Evolutionary conservation across 139 green algal species (phyloP).

Genomic region (Asterochloris sp.): DNA sequence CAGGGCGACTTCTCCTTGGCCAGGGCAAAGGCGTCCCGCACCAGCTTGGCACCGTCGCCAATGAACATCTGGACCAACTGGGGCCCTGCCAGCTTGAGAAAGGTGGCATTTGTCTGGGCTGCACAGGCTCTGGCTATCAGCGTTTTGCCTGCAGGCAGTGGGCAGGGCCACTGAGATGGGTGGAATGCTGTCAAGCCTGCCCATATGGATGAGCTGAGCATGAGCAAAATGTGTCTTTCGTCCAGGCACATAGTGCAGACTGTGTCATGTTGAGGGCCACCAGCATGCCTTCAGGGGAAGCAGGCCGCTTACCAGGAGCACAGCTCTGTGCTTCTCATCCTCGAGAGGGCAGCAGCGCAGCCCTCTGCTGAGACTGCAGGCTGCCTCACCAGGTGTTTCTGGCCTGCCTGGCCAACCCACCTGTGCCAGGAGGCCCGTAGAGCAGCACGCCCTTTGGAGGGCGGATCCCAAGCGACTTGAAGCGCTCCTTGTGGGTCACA

Average conservation of each 20-base stretch:
- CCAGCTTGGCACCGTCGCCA: constrained; percentile 97
- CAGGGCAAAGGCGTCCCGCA: constrained; percentile 95
- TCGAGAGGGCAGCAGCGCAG: too few species aligned
- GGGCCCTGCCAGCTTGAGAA: constrained; percentile 97
- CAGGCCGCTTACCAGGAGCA: too few species aligned
- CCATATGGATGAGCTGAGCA: too few species aligned
- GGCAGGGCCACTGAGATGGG: too few species aligned
- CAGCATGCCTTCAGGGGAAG: too few species aligned
- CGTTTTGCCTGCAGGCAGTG: constrained; percentile 76
- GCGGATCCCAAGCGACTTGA: constrained; percentile 90
- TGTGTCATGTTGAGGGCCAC: too few species aligned
- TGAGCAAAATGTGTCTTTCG: too few species aligned
- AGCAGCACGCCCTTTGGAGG: constrained; percentile 94
- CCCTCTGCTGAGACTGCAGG: too few species aligned
- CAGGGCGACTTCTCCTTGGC: constrained; percentile 97
- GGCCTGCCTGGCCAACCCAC: not conserved
- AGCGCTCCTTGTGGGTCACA: constrained; percentile 93
- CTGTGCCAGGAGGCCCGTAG: constrained; percentile 87
- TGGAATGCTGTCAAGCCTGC: too few species aligned
- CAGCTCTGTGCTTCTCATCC: too few species aligned
- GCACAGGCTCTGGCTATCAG: constrained; percentile 91
- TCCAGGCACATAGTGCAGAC: too few species aligned
- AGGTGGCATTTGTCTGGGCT: constrained; percentile 97
- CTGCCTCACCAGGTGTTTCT: not conserved
- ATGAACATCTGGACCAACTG: constrained; percentile 99